Percentiles rank a stretch among this genome's conserved stretches.
phyloP scores from a whole-genome alignment of 2,329 filamentous ascomycete genomes.

The Xylaria sp. region DNA sequence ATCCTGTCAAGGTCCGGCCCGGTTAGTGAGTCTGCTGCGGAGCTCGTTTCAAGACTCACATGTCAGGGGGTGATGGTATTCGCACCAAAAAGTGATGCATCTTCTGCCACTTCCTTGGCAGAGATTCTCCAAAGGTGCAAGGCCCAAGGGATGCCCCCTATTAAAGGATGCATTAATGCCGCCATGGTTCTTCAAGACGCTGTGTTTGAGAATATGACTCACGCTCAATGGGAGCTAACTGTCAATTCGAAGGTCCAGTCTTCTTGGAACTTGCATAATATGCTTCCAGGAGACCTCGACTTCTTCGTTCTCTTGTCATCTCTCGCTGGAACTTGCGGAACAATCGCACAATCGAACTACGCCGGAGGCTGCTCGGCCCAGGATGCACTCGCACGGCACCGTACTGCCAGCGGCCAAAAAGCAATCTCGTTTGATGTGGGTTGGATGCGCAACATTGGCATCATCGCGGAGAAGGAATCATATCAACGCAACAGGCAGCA shows the following conservation, averaged over 20 bases:
- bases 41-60: slow-evolving; percentile 38
- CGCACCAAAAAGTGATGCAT: slow-evolving; percentile 43
- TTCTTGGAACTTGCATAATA: slow-evolving; percentile 40
- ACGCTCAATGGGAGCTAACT: slow-evolving; percentile 42
- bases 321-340: slow-evolving; percentile 42
- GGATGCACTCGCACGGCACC: slow-evolving; percentile 43
- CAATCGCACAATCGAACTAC: slow-evolving; percentile 44
- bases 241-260: slow-evolving; percentile 43
- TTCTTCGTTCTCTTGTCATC: slow-evolving; percentile 48
- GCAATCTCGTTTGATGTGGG: slow-evolving; percentile 19
- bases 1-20: slow-evolving; percentile 43
- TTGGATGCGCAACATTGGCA: slow-evolving; percentile 15
- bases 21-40: slow-evolving; percentile 31
- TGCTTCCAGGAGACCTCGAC: slow-evolving; percentile 41
- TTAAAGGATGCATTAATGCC: slow-evolving; percentile 40
- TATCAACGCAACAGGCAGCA: neutral
- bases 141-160: slow-evolving; percentile 44
- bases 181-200: slow-evolving; percentile 53
- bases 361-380: slow-evolving; percentile 44
- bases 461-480: slow-evolving; percentile 16
- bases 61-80: slow-evolving; percentile 33
- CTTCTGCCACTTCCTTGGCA: slow-evolving; percentile 30
- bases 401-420: slow-evolving; percentile 38
- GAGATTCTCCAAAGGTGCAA: slow-evolving; percentile 35
- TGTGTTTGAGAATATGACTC: slow-evolving; percentile 45